Evolutionary conservation across 176 grass and related monocot genomes (phyloP).

Genomic region (Avena sativa): DNA sequence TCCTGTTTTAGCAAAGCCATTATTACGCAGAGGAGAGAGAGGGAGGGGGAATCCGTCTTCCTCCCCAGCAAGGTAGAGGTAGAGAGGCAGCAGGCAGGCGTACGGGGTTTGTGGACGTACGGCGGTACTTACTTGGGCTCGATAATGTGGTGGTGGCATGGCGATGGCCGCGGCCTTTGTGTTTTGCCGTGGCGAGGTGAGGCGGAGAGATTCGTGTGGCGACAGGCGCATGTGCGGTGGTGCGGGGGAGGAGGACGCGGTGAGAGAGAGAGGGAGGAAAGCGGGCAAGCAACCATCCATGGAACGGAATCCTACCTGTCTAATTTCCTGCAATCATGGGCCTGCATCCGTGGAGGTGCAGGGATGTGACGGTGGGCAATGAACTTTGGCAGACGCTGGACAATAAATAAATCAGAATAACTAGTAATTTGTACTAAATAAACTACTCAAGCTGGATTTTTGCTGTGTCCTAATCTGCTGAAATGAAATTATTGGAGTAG

Average conservation of each 20-base stretch:
- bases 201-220: neutral
- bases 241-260: neutral
- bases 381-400: neutral
- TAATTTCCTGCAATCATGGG: neutral
- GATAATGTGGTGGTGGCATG: neutral
- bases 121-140: neutral
- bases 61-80: neutral
- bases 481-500: neutral
- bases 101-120: neutral
- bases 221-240: slow-evolving; percentile 43
- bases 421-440: no score
- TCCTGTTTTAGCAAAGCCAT: slow-evolving; percentile 51
- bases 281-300: neutral
- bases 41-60: neutral
- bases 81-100: neutral
- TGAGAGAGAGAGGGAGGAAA: no score
- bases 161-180: neutral
- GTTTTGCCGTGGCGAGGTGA: no score
- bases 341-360: neutral
- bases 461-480: no score
- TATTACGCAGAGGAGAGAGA: neutral
- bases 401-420: no score
- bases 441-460: no score
- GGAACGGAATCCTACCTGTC: no score
- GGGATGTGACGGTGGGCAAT: neutral